A percentile compares a stretch with the other conserved stretches of the same genome.
These are phyloP conservation scores for Acer campestre DNA, from an alignment of 345 rosid species.

Conservation along the genomic window DNA sequence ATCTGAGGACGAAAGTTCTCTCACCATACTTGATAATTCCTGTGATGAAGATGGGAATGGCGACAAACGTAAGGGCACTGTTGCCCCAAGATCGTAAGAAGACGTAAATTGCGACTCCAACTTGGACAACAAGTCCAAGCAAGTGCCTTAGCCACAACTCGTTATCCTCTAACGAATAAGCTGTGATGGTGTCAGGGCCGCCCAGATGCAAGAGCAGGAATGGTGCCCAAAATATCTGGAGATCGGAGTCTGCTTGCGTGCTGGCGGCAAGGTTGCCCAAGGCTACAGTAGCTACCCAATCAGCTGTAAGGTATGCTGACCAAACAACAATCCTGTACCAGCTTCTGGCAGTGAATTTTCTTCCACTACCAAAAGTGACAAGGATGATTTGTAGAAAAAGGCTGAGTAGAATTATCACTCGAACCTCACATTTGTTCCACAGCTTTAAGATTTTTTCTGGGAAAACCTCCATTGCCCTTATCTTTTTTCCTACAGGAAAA, in stretches of 20 bases:
- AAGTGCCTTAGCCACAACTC: constrained; percentile 41
- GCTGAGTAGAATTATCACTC: constrained; percentile 15
- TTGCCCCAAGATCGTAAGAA: constrained; percentile 18
- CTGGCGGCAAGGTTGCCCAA: constrained; percentile 18
- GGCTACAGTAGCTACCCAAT: constrained; percentile 17
- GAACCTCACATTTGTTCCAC: constrained; percentile 27
- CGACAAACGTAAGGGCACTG: not conserved
- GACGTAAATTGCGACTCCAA: constrained; percentile 22
- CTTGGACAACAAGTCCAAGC: constrained; percentile 28
- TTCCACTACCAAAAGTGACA: constrained; percentile 9
- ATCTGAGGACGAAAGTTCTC: constrained; percentile 33
- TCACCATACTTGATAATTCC: constrained; percentile 40
- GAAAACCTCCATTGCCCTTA: not conserved
- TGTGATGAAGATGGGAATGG: constrained; percentile 4
- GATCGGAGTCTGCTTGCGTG: not conserved
- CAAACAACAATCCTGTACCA: not conserved
- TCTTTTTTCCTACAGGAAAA: not conserved
- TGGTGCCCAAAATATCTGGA: constrained; percentile 37
- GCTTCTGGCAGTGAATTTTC: constrained; percentile 6
- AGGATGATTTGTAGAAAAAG: constrained; percentile 26
- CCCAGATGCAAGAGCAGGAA: constrained; percentile 47
- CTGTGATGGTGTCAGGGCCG: constrained; percentile 46
- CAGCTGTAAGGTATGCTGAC: constrained; percentile 30
- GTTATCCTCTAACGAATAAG: constrained; percentile 39
- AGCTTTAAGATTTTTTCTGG: not conserved